Evolutionary conservation across 768 basidiomycete species (phyloP).

Genomic region (Leccinum truebloodii): DNA sequence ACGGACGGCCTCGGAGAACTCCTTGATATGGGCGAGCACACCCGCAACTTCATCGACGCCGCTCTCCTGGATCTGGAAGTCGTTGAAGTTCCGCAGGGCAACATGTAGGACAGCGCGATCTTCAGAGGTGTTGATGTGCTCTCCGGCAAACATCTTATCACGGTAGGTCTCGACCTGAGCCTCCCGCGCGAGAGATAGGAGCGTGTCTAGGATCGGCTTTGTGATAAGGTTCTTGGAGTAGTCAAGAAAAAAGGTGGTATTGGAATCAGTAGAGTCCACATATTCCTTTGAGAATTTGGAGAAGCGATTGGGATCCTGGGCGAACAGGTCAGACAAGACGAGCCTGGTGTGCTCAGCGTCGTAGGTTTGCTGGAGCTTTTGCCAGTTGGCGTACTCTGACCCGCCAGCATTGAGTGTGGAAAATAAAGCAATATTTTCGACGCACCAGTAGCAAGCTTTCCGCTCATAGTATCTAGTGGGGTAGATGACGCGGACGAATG

Average conservation of each 20-base stretch:
- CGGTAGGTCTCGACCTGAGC: slow-evolving; percentile 82
- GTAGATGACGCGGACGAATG: slow-evolving; percentile 7
- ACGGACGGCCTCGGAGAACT: slow-evolving; percentile 83
- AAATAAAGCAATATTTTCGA: neutral
- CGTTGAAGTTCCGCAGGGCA: slow-evolving; percentile 79
- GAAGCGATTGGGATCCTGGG: slow-evolving; percentile 85
- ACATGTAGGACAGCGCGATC: slow-evolving; percentile 96
- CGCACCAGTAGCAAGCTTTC: slow-evolving; percentile 61
- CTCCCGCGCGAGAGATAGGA: slow-evolving; percentile 82
- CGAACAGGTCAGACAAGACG: slow-evolving; percentile 91
- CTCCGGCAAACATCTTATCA: slow-evolving; percentile 92
- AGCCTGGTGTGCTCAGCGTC: slow-evolving; percentile 70
- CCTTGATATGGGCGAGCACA: slow-evolving; percentile 89
- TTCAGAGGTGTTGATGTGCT: slow-evolving; percentile 98
- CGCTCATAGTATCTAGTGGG: slow-evolving; percentile 49
- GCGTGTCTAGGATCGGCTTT: slow-evolving; percentile 73
- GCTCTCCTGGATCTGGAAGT: slow-evolving; percentile 76
- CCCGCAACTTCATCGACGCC: slow-evolving; percentile 81
- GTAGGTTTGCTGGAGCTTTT: slow-evolving; percentile 85
- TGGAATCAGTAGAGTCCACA: slow-evolving; percentile 60
- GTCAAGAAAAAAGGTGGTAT: slow-evolving; percentile 86
- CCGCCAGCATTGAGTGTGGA: slow-evolving; percentile 1
- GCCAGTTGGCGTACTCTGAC: slow-evolving; percentile 86
- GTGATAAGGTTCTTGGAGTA: slow-evolving; percentile 97
- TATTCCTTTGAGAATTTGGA: slow-evolving; percentile 80